Evolutionary conservation across 768 basidiomycete genomes (phyloP).

Genomic region (Serendipita sp.): DNA sequence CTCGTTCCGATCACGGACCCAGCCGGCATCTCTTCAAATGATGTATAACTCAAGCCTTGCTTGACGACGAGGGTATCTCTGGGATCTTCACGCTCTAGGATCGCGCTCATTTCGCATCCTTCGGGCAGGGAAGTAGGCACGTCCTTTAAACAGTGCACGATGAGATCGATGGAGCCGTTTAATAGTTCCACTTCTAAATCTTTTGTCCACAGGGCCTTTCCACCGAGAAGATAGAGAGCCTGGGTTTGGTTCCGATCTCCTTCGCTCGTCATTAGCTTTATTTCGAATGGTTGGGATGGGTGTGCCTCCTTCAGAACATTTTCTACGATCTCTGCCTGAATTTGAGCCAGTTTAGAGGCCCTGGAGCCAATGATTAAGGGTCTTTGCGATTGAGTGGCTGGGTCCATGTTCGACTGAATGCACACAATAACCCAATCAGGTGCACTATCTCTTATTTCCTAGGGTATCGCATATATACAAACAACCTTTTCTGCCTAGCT

Average conservation of each 20-base stretch:
- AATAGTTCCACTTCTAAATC: conserved; percentile 81
- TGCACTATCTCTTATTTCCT: too few relatives aligned
- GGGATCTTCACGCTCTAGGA: conserved; percentile 76
- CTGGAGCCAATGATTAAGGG: conserved; percentile 63
- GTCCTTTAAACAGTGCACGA: conserved; percentile 88
- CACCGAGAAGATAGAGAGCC: conserved; percentile 71
- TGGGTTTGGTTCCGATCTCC: conserved; percentile 86
- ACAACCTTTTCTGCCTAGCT: neutral
- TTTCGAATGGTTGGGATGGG: conserved; percentile 33
- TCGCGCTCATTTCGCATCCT: conserved; percentile 72
- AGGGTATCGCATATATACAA: too few relatives aligned
- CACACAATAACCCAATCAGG: too few relatives aligned
- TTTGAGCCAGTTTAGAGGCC: conserved; percentile 71
- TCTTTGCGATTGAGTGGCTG: neutral
- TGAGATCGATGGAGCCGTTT: conserved; percentile 63
- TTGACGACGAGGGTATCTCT: conserved; percentile 81
- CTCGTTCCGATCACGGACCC: conserved; percentile 92
- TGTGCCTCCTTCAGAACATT: conserved; percentile 42
- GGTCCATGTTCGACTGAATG: conserved; percentile 1
- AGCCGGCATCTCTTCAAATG: conserved; percentile 64
- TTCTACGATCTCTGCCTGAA: conserved; percentile 74
- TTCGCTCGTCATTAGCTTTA: conserved; percentile 51
- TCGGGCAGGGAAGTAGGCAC: conserved; percentile 76
- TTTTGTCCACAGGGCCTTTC: conserved; percentile 91
- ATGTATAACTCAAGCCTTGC: conserved; percentile 49